Evolutionary conservation across 2,329 filamentous ascomycete genomes (phyloP), one percentile per base, ranked within the genome.

Genomic region (Cordyceps farinosa): DNA sequence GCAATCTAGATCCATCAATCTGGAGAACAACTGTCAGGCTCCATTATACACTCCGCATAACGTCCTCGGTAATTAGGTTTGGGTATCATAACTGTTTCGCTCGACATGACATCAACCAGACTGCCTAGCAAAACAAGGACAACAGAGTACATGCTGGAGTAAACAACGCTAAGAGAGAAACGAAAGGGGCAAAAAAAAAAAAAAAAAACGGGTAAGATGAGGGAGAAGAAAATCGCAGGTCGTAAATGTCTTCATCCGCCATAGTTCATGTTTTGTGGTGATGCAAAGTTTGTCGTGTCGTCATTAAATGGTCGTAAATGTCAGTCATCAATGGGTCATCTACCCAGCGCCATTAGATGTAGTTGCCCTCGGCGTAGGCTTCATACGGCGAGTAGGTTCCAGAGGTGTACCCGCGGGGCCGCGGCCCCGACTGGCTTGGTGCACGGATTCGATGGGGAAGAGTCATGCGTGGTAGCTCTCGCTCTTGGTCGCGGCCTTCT

Each of bases 361-460:
- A 60, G 30, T 44, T 54, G 53, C 51, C 55, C 52, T 67, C 66
- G n/a, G 63, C 66, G 10, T 65, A 63, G 44, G 66, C 44, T 17
- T 65, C 64, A 47, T 65, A 62, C 5, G 53, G 57, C 8, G 61
- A 44, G 52, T 64, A 68, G 17, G 71, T 68, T 53, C 68, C 69
- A 29, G 70, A 70, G 42, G 70, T 65, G 63, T 77, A 76, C 45
- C 71, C 69, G 32, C 75, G 73, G 63, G 71, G 74, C 55, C 74
- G 72, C 17, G 82, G 82, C 63, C 78, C 78, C 2, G 82, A 78
- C 64, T 83, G 82, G 64, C 83, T 86, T 38, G 75, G 77, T 27
- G 80, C 77, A 61, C 80, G 82, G 62, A 72, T 72, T 53, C 79
- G 81, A 65, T 77, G 73, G 32, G 78, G 71, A 11, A 82, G 75